Evolutionary conservation across 139 green algal genomes (phyloP), one percentile per base, ranked within the genome.

Genomic region (Nannochloris sp.): DNA sequence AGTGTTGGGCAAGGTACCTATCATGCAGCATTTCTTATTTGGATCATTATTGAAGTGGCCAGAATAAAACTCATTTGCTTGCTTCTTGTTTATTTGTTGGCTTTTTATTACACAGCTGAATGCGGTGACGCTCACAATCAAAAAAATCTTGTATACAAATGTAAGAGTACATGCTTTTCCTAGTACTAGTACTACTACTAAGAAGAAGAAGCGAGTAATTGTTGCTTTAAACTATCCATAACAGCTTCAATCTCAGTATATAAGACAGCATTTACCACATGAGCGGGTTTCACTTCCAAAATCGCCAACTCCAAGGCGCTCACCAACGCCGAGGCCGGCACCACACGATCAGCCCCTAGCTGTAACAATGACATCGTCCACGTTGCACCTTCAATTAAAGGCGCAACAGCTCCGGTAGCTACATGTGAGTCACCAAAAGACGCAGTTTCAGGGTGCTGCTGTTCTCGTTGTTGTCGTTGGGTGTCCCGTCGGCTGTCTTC

Each of bases 21-120:
- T 99, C 77, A 97, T 98, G 93, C 93, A 97, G 84, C 93, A 98
- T 78, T 96, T 97, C 25, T 46, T 95, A 14, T 92, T 91, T 35
- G 81, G 87, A 23, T 82, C 64, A 46, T 66, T 0, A 86, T 89
- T 60, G 51, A 67, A 45, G 38, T 38, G 12, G 37, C 37, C n/a
- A n/a, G n/a, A n/a, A n/a, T n/a, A n/a, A n/a, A 45, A 12, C 37
- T 45, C 12, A 12, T 45, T 9, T 45, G 37, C 9, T 45, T 12
- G 9, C 12, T 12, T 45, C 12, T 45, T 45, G 37, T 45, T 12
- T 9, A 45, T 45, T 9, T 45, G 12, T 45, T 45, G 9, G 12
- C 37, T 19, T 45, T 45, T 45, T 12, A 45, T 45, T 9, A n/a
- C n/a, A n/a, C n/a, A n/a, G n/a, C n/a, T n/a, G n/a, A n/a, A n/a